Evolutionary conservation across 2,329 filamentous ascomycete genomes (phyloP).

Genomic region (Ceratocystis alfenasii): DNA sequence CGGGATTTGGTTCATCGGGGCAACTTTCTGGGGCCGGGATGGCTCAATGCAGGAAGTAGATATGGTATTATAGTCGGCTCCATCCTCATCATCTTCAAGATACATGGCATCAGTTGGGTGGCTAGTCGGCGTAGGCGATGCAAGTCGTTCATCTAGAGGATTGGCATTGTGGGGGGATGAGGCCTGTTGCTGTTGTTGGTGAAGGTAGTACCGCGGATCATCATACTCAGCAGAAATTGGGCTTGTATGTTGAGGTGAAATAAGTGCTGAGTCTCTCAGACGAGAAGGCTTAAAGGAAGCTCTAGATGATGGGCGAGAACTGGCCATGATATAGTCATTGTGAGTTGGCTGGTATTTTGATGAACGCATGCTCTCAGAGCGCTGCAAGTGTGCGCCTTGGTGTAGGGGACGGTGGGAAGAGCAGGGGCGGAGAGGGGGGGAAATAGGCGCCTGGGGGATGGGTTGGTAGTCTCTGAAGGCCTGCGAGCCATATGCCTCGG

Average conservation of each 20-base stretch:
- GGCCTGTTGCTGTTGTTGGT: neutral
- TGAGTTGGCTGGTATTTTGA: slow-evolving; percentile 6
- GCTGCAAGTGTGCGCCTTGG: neutral
- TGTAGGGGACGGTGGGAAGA: neutral
- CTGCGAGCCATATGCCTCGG: neutral
- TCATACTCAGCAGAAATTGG: neutral
- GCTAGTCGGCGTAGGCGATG: neutral
- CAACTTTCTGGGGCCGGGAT: neutral
- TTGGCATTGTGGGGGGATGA: neutral
- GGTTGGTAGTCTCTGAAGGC: neutral
- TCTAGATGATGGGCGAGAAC: neutral
- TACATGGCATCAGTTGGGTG: slow-evolving; percentile 6
- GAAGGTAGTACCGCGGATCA: neutral
- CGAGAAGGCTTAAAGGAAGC: neutral
- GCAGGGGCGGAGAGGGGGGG: slow-evolving; percentile 10
- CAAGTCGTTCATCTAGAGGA: neutral
- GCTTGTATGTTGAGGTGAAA: neutral
- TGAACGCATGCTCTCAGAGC: neutral
- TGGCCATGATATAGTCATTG: neutral
- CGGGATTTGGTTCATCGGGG: neutral
- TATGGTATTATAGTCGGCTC: neutral
- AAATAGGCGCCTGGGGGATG: slow-evolving; percentile 16
- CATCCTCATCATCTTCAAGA: slow-evolving; percentile 11
- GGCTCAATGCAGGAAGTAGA: slow-evolving; percentile 2
- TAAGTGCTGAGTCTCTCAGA: neutral